Evolutionary conservation across 768 basidiomycete genomes (phyloP).

Genomic region (Polyporus arcularius): DNA sequence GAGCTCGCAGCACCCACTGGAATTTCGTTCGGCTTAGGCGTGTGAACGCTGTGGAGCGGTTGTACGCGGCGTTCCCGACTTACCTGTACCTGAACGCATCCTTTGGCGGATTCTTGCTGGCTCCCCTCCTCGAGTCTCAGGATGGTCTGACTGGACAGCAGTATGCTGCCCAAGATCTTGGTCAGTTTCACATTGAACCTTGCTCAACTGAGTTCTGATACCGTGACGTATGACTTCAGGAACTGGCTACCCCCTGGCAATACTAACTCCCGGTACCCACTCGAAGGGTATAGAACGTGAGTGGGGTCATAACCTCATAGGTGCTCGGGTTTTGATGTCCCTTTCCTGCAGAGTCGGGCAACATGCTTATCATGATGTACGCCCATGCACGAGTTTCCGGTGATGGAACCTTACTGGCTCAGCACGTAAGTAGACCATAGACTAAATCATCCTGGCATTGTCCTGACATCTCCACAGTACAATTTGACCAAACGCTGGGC

Average conservation of each 20-base stretch:
- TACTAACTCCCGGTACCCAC: slow-evolving; percentile 3
- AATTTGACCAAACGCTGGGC: slow-evolving; percentile 22
- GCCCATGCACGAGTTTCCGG: slow-evolving; percentile 34
- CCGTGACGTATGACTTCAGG: not conserved
- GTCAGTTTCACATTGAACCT: slow-evolving; percentile 5
- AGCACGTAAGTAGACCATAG: slow-evolving; percentile 2
- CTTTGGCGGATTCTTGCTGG: slow-evolving; percentile 25
- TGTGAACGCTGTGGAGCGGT: slow-evolving; percentile 35
- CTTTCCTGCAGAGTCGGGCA: slow-evolving; percentile 29
- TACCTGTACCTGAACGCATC: slow-evolving; percentile 34
- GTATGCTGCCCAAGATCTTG: slow-evolving; percentile 33
- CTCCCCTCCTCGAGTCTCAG: slow-evolving; percentile 32
- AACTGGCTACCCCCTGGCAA: slow-evolving; percentile 15
- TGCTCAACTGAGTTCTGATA: not conserved
- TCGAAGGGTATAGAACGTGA: slow-evolving; percentile 16
- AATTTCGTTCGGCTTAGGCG: slow-evolving; percentile 10
- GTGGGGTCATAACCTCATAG: not conserved
- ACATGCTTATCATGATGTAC: slow-evolving; percentile 29
- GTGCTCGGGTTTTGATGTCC: not conserved
- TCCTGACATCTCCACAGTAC: slow-evolving; percentile 16
- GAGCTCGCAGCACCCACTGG: not conserved
- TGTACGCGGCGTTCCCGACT: slow-evolving; percentile 33
- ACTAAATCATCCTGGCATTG: not conserved
- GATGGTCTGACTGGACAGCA: slow-evolving; percentile 14
- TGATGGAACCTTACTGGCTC: slow-evolving; percentile 25